Evolutionary conservation across 2,329 filamentous ascomycete species (phyloP).

Genomic region (Venturia asperata): DNA sequence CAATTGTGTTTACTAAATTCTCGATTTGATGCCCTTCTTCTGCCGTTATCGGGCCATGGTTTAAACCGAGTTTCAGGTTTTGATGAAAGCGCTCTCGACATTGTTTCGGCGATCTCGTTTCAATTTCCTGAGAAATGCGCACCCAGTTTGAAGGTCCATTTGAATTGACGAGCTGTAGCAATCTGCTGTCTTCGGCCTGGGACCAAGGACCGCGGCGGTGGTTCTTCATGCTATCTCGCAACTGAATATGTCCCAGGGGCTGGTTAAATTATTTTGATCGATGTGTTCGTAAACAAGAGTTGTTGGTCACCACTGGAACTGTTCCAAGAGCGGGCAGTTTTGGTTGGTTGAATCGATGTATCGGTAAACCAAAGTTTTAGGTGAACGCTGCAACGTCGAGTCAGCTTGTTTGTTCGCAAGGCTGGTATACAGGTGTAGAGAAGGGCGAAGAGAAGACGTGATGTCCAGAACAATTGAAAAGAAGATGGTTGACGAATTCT

Average conservation of each 20-base stretch:
- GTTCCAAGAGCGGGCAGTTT: not conserved
- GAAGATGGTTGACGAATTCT: too few species aligned
- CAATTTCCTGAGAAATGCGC: conserved; percentile 67
- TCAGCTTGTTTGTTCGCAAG: not conserved
- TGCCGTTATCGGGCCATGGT: conserved; percentile 69
- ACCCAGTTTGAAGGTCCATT: conserved; percentile 67
- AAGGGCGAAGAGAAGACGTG: too few species aligned
- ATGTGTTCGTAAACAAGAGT: not conserved
- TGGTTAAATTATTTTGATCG: not conserved
- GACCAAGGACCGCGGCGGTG: conserved; percentile 20
- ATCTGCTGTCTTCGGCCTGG: conserved; percentile 11
- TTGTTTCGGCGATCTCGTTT: conserved; percentile 81
- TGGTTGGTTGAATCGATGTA: too few species aligned
- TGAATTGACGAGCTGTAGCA: conserved; percentile 1
- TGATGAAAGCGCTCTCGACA: conserved; percentile 92
- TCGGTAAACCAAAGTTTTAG: too few species aligned
- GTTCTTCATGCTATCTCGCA: not conserved
- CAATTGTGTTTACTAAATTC: conserved; percentile 66
- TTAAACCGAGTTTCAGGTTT: conserved; percentile 79
- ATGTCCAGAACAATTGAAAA: too few species aligned
- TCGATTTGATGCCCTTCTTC: conserved; percentile 70
- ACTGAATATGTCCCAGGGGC: not conserved
- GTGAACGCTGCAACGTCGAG: not conserved
- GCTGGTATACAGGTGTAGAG: too few species aligned
- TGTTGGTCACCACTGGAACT: not conserved